A percentile compares a stretch with the other conserved stretches of the same genome.
Conservation (phyloP, 345 rosid genomes). For the Brassica nigra region DNA sequence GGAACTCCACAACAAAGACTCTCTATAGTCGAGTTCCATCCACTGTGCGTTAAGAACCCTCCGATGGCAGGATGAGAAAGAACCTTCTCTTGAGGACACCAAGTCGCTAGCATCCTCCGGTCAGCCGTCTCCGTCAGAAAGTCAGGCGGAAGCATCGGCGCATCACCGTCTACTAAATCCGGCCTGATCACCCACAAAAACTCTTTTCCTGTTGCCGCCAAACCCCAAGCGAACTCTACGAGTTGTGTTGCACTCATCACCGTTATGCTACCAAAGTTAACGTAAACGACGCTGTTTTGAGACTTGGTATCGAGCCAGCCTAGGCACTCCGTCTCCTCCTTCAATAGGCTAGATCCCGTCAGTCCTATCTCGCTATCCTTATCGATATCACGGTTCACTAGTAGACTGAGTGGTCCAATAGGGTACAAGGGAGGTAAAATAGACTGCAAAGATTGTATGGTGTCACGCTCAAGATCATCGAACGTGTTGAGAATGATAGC, state of each 20-base stretch:
- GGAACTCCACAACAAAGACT: constrained; percentile 55
- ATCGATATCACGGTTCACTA: background rate
- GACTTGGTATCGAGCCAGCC: constrained; percentile 39
- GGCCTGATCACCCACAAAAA: constrained; percentile 66
- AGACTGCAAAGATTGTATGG: constrained; percentile 23
- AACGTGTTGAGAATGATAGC: constrained; percentile 47
- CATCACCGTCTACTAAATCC: constrained; percentile 49
- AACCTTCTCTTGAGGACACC: constrained; percentile 64
- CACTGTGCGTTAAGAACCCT: constrained; percentile 61
- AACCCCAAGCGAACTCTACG: constrained; percentile 53
- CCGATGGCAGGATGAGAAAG: constrained; percentile 50
- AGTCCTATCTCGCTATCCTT: background rate
- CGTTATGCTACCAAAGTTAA: constrained; percentile 29
- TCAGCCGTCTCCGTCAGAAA: constrained; percentile 42
- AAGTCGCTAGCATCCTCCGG: constrained; percentile 46
- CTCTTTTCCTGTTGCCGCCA: constrained; percentile 47
- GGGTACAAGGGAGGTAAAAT: constrained; percentile 34
- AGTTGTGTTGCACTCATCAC: constrained; percentile 29
- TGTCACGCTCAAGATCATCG: constrained; percentile 33
- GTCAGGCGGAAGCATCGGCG: constrained; percentile 43
- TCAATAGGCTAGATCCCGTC: constrained; percentile 30
- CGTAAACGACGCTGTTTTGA: constrained; percentile 30
- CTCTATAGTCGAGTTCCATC: constrained; percentile 70
- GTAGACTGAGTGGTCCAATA: constrained; percentile 31
- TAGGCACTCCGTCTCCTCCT: constrained; percentile 32